Percentiles rank a stretch among this genome's conserved stretches.
phyloP scores from a whole-genome alignment of 768 basidiomycete species.

The Exidia glandulosa region DNA sequence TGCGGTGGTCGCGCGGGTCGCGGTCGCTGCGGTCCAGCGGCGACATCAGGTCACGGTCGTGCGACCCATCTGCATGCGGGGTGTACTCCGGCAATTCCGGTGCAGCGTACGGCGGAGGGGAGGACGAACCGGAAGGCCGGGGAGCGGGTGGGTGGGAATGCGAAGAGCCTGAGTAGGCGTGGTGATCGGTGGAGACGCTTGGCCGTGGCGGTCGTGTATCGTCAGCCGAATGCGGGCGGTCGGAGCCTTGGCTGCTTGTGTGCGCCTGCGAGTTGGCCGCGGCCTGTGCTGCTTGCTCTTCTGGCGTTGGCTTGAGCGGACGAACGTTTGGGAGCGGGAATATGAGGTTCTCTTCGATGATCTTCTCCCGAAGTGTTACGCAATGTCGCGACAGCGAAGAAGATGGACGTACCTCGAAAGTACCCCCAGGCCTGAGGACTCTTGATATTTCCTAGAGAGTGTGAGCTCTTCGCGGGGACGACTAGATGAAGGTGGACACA shows the following conservation, averaged over 20 bases:
- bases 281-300: background rate
- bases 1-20: background rate
- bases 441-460: background rate
- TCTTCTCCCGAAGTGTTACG: background rate
- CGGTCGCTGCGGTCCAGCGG: background rate
- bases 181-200: background rate
- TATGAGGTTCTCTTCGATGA: background rate
- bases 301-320: background rate
- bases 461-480: background rate
- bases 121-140: background rate
- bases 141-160: background rate
- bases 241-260: background rate
- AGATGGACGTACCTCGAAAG: background rate
- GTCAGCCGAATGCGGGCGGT: background rate
- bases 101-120: background rate
- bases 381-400: background rate
- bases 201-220: background rate
- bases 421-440: background rate
- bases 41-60: background rate
- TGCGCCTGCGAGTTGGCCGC: background rate
- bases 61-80: background rate
- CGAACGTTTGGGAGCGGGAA: background rate
- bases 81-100: background rate
- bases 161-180: background rate
- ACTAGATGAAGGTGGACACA: background rate